Base-by-base conservation (phyloP, 179 eudicot species). In the Sideroxylon spinosum region DNA sequence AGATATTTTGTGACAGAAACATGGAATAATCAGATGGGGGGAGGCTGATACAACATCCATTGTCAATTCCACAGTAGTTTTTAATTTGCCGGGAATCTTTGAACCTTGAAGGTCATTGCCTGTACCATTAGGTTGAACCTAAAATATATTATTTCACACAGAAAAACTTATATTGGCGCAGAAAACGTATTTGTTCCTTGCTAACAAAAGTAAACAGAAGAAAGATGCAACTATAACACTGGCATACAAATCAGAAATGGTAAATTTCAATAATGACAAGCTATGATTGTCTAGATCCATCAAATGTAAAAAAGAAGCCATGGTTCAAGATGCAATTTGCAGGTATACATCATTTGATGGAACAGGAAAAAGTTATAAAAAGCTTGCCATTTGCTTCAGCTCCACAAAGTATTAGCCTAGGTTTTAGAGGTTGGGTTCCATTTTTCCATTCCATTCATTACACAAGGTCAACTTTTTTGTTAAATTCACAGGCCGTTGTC, bases 31-130 rank as follows among this genome's bases (percentile, higher is more conserved):
- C 20, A 23, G 1, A 71, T n/a, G 19, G 66, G 57, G 44, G 9
- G 28, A 65, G 84, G 98, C 98, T 78, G 99, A 96, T 61, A 89
- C 88, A 83, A 96, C 67, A 85, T 96, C 99, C 99, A 96, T 92
- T 17, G 96, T 82, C 79, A 85, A 81, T 81, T 91, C 98, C 80
- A 96, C 93, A 81, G 89, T 94, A 23, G 86, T 83, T 86, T 84
- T 92, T 80, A 96, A 80, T 74, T 79, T 89, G 77, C 90, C 81
- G 68, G 97, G 95, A 74, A 76, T 46, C n/a, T 68, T 75, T 22
- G 76, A 73, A 84, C 63, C 81, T 73, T 44, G 66, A 49, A 56
- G 53, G 19, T 61, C 53, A 70, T 50, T 69, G 29, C 70, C 86
- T 57, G 85, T 76, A 79, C 87, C 87, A 81, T 87, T 86, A n/a